Conservation (phyloP, 345 rosid species). For the Combretum micranthum region DNA sequence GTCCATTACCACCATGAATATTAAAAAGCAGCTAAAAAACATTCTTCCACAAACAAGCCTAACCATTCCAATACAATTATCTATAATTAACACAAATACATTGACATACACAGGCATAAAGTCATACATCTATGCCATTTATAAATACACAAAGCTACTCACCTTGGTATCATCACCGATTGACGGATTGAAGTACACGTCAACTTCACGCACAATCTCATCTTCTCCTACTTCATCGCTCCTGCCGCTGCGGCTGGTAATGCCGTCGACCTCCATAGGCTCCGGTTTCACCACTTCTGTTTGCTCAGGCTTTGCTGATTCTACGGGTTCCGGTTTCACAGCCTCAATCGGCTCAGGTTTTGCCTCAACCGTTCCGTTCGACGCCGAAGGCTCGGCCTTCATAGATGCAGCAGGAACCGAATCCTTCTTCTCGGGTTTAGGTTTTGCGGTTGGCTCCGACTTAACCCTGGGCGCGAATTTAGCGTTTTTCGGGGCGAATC, state of each 20-base stretch:
- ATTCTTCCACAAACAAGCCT: background rate
- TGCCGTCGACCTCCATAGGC: conserved; percentile 16
- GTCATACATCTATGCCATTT: background rate
- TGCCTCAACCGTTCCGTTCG: conserved; percentile 40
- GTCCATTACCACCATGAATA: no score
- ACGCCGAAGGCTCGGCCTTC: conserved; percentile 24
- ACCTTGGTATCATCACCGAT: conserved; percentile 46
- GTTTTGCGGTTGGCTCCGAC: conserved; percentile 14
- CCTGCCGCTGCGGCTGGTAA: conserved; percentile 27
- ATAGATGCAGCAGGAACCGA: conserved; percentile 14
- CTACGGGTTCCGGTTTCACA: conserved; percentile 5
- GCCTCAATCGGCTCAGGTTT: conserved; percentile 31
- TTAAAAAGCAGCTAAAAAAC: background rate
- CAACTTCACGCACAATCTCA: conserved; percentile 73
- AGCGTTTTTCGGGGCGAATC: conserved; percentile 45
- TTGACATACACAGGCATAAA: background rate
- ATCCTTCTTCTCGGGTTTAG: conserved; percentile 23
- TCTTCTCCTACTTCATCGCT: conserved; percentile 26
- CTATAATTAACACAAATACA: background rate
- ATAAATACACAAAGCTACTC: no score
- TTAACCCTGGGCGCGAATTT: conserved; percentile 31
- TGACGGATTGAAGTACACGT: conserved; percentile 65
- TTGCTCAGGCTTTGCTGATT: conserved; percentile 11
- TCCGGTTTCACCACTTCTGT: conserved; percentile 7
- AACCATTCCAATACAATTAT: background rate